Percentiles rank a stretch among this genome's conserved stretches.
Conservation (phyloP, 139 green algal genomes). For the Raphidocelis subcapitata region DNA sequence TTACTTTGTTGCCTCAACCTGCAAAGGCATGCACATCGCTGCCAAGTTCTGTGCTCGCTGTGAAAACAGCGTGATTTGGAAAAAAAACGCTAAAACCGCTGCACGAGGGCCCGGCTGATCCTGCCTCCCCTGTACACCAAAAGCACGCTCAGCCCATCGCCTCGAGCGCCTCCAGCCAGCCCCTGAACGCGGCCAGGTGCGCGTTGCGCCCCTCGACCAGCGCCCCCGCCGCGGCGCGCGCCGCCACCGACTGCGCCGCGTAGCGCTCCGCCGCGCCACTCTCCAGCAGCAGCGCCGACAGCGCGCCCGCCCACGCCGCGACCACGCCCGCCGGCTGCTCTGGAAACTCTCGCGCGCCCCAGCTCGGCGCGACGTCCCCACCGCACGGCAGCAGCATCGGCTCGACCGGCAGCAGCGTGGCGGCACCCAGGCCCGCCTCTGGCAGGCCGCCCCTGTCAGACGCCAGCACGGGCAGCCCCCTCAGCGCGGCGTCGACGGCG, state of each 20-base stretch:
- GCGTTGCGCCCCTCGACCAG: constrained; percentile 3
- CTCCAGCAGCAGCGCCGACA: not conserved
- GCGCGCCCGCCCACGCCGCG: not conserved
- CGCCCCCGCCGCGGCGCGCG: not conserved
- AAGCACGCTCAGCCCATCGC: too few relatives aligned
- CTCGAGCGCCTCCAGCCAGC: constrained; percentile 9
- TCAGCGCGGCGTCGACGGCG: constrained; percentile 37
- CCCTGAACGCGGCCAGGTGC: not conserved
- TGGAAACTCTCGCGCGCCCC: not conserved
- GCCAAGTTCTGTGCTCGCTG: too few relatives aligned
- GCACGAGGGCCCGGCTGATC: too few relatives aligned
- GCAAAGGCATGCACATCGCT: too few relatives aligned
- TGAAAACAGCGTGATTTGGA: too few relatives aligned
- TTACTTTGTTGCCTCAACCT: too few relatives aligned
- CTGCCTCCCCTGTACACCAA: too few relatives aligned
- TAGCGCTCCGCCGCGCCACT: not conserved
- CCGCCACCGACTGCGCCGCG: not conserved
- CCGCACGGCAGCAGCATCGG: constrained; percentile 3
- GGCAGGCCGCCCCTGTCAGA: constrained; percentile 30
- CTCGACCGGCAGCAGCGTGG: constrained; percentile 3
- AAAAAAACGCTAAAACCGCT: too few relatives aligned
- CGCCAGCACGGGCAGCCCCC: constrained; percentile 36
- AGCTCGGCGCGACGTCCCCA: not conserved
- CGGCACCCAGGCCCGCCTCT: constrained; percentile 15
- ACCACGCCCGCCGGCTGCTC: not conserved